Evolutionary conservation across 495 filamentous ascomycete genomes (phyloP).

Genomic region (Lasiosphaeria hispida): DNA sequence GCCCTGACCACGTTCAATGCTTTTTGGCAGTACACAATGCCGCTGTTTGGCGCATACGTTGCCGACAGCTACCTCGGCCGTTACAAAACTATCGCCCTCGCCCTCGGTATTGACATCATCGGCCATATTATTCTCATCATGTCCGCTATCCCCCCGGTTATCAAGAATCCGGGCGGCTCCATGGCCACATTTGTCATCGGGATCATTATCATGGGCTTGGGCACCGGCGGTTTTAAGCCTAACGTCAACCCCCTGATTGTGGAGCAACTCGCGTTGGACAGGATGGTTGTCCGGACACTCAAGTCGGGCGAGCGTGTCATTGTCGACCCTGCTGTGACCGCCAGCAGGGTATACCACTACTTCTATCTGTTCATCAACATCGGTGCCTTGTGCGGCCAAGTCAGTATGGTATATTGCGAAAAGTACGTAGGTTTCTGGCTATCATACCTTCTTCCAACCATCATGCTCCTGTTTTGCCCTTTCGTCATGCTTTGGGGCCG

Average conservation of each 20-base stretch:
- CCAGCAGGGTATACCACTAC: constrained; percentile 58
- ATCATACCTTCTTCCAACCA: constrained; percentile 61
- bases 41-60: constrained; percentile 63
- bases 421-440: constrained; percentile 77
- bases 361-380: constrained; percentile 73
- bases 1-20: constrained; percentile 66
- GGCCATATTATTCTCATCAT: constrained; percentile 66
- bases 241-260: constrained; percentile 61
- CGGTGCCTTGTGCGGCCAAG: constrained; percentile 54
- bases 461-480: constrained; percentile 57
- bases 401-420: constrained; percentile 63
- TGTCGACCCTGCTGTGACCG: constrained; percentile 64
- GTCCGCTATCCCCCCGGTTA: constrained; percentile 60
- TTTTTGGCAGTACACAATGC: constrained; percentile 74
- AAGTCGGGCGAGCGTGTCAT: constrained; percentile 62
- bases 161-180: constrained; percentile 50
- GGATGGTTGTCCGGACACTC: constrained; percentile 44
- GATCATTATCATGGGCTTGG: constrained; percentile 63
- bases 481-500: constrained; percentile 61
- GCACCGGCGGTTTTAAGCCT: constrained; percentile 64
- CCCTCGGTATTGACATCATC: constrained; percentile 57
- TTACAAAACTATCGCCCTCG: constrained; percentile 63
- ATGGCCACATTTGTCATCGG: constrained; percentile 61
- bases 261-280: constrained; percentile 48
- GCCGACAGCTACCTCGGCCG: constrained; percentile 72